phyloP scores from a whole-genome alignment of 352 stramenopile genomes.

The Globisporangium camurandrum region DNA sequence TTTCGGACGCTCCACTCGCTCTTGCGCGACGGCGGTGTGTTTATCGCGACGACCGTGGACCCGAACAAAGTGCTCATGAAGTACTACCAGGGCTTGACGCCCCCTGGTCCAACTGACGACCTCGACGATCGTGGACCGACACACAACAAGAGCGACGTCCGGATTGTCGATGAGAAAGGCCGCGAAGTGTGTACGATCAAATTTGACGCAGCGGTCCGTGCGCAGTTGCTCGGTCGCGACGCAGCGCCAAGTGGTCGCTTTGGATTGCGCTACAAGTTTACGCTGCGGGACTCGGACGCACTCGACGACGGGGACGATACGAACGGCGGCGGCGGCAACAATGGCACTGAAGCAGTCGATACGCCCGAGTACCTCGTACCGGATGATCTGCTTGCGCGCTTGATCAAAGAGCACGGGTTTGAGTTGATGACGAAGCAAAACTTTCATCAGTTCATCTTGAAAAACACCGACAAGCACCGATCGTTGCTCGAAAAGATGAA shows the following conservation, averaged over 20 bases:
- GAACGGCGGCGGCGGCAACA: no score
- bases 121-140: no score
- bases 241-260: slow-evolving; percentile 43
- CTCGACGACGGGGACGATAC: slow-evolving; percentile 52
- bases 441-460: slow-evolving; percentile 78
- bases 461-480: slow-evolving; percentile 64
- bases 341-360: slow-evolving; percentile 85
- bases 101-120: slow-evolving; percentile 1
- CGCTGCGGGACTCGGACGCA: slow-evolving; percentile 67
- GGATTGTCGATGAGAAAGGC: slow-evolving; percentile 64
- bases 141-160: slow-evolving; percentile 46
- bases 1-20: slow-evolving; percentile 92
- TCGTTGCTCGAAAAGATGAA: slow-evolving; percentile 81
- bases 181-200: slow-evolving; percentile 74
- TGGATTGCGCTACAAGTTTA: slow-evolving; percentile 89
- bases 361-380: slow-evolving; percentile 89
- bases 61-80: slow-evolving; percentile 87
- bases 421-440: slow-evolving; percentile 80
- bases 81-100: slow-evolving; percentile 55
- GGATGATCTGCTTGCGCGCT: slow-evolving; percentile 56
- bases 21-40: slow-evolving; percentile 89
- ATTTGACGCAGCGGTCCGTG: slow-evolving; percentile 51
- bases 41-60: slow-evolving; percentile 98
- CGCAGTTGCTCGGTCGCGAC: slow-evolving; percentile 33
- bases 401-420: slow-evolving; percentile 72